These are phyloP conservation scores for Nepenthes mirabilis DNA, from an alignment of 148 eudicot genomes.

Conservation along the genomic window DNA sequence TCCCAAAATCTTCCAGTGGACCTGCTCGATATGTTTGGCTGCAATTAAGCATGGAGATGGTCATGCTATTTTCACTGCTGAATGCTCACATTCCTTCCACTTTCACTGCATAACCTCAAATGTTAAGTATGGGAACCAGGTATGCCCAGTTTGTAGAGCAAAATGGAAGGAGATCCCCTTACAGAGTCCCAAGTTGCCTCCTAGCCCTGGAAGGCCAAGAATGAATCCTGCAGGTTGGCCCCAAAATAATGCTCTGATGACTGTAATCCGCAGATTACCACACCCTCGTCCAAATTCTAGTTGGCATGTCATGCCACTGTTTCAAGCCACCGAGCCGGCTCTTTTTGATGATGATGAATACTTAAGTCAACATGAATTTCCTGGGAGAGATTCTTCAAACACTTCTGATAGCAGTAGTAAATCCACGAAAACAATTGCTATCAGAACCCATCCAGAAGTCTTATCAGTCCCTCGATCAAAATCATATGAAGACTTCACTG, in stretches of 20 bases:
- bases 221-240: conserved; percentile 26
- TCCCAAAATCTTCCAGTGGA: conserved; percentile 26
- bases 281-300: conserved; percentile 27
- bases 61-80: conserved; percentile 81
- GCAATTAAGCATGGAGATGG: conserved; percentile 64
- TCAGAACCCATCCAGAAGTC: conserved; percentile 52
- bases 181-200: conserved; percentile 37
- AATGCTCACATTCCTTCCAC: conserved; percentile 86
- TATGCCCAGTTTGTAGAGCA: conserved; percentile 82
- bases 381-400: conserved; percentile 10
- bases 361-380: conserved; percentile 21
- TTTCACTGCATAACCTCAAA: conserved; percentile 69
- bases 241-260: conserved; percentile 24
- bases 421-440: conserved; percentile 18
- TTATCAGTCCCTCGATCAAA: conserved; percentile 28
- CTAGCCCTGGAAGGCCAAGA: conserved; percentile 27
- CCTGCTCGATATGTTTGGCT: conserved; percentile 66
- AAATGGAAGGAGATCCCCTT: conserved; percentile 75
- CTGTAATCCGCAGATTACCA: conserved; percentile 40
- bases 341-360: conserved; percentile 64
- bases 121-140: conserved; percentile 67
- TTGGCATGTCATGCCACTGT: conserved; percentile 23
- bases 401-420: conserved; percentile 6
- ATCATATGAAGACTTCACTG: conserved; percentile 32
- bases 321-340: conserved; percentile 53